phyloP scores from a whole-genome alignment of 139 green algal genomes.

The Prasinococcaceae sp. region DNA sequence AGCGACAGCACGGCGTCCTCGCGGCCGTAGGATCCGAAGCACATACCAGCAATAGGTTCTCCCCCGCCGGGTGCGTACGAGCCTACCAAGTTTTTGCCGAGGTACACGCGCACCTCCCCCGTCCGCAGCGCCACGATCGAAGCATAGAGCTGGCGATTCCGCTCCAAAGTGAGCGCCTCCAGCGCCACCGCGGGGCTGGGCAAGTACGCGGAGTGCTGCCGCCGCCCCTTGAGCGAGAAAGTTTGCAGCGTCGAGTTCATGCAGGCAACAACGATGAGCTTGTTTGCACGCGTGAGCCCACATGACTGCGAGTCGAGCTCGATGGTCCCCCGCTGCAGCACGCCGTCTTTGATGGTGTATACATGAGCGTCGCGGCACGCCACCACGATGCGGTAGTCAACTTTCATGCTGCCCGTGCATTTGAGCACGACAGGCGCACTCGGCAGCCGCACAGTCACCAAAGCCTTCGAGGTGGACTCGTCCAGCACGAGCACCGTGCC shows the following conservation, averaged over 20 bases:
- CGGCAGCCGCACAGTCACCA: constrained; percentile 30
- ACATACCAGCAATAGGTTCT: too few species aligned
- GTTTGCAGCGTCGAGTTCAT: constrained; percentile 51
- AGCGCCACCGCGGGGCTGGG: constrained; percentile 30
- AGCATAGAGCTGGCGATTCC: constrained; percentile 26
- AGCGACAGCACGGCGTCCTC: constrained; percentile 55
- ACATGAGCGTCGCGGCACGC: constrained; percentile 44
- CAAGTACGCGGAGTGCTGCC: constrained; percentile 48
- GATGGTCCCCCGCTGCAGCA: constrained; percentile 32
- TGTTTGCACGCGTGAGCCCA: constrained; percentile 25
- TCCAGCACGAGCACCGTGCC: constrained; percentile 44
- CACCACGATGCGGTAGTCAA: constrained; percentile 43
- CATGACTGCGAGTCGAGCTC: constrained; percentile 41
- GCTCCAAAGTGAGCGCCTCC: constrained; percentile 30
- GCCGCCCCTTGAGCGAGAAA: constrained; percentile 29
- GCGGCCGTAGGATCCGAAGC: constrained; percentile 44
- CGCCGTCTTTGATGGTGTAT: constrained; percentile 38
- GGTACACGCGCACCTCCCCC: constrained; percentile 51
- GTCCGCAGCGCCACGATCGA: constrained; percentile 45
- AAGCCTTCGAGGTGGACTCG: constrained; percentile 26
- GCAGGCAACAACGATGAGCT: constrained; percentile 41
- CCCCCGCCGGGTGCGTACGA: too few species aligned
- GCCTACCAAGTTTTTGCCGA: constrained; percentile 42
- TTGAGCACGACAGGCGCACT: constrained; percentile 35
- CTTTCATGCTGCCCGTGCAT: constrained; percentile 25